These are phyloP conservation scores for Prototheca wickerhamii DNA, from an alignment of 163 green algal species.

Conservation along the genomic window DNA sequence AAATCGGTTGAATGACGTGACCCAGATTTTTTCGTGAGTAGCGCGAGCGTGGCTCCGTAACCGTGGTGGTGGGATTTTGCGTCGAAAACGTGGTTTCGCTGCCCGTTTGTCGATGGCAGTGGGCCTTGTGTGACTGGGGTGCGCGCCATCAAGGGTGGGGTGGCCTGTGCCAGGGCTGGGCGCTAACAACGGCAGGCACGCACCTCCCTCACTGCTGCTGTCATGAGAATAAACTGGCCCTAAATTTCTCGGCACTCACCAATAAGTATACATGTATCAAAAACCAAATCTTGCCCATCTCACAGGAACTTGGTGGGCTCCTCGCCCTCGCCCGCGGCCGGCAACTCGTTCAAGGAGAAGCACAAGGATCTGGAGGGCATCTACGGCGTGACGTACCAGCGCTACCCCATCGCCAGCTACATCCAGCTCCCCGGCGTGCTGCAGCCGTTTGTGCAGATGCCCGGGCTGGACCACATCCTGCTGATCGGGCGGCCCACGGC, in stretches of 20 bases:
- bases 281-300: neutral
- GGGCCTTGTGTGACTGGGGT: too few species aligned
- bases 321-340: neutral
- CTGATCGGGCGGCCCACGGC: constrained; percentile 19
- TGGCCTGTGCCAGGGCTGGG: too few species aligned
- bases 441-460: constrained; percentile 24
- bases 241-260: too few species aligned
- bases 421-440: constrained; percentile 24
- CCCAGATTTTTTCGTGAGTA: neutral
- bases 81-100: too few species aligned
- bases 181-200: too few species aligned
- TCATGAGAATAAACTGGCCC: too few species aligned
- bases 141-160: too few species aligned
- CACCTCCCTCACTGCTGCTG: too few species aligned
- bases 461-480: constrained; percentile 27
- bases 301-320: neutral
- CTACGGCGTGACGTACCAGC: constrained; percentile 8
- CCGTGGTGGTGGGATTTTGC: too few species aligned
- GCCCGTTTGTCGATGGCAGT: too few species aligned
- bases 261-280: too few species aligned
- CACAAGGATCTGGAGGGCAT: neutral
- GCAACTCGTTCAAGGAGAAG: neutral
- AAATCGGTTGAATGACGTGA: neutral
- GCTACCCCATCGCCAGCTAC: constrained; percentile 25
- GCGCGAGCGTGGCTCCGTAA: too few species aligned